Base-by-base conservation (phyloP, 805 yeast genomes). In the Hanseniaspora vineae region DNA sequence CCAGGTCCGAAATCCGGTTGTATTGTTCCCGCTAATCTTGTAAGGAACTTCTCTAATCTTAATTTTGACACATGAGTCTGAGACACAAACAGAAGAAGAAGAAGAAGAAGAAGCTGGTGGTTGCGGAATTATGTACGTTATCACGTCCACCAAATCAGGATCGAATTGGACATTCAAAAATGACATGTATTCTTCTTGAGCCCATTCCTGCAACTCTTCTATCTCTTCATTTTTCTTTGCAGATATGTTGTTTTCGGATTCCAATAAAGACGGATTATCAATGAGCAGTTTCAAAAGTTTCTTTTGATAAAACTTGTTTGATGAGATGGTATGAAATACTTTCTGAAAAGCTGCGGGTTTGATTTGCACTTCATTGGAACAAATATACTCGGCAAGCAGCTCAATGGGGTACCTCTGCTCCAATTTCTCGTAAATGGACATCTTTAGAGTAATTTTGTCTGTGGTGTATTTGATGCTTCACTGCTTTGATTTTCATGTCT, bases 1-100 rank as follows among this genome's bases (percentile, higher is more conserved):
- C 97, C 97, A 89, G 0, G 97, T 90, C 39, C 97, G 68, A 47
- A 78, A 65, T 0, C 97, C 97, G 0, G 97, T 90, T 1, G 95
- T 81, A 5, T 94, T 95, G n/a, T 66, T 59, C 1, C 85, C 86
- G 35, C 84, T 75, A 13, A 84, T 75, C 46, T 83, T 51, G 47
- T 72, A 68, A 0, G 89, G 90, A 0, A 77, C 70, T 55, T 84
- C 92, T 49, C 64, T 65, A 2, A 82, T 73, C 6, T 54, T 53
- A 1, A 73, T 58, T 0, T 45, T 45, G 1, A 51, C 43, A 1
- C 4, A 23, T 23, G 29, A 23, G 29, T 23, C 8, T 8, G 29
- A 23, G 29, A 8, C 29, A 23, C 29, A 23, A 23, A 23, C n/a
- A n/a, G n/a, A n/a, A n/a, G n/a, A n/a, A n/a, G 44, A 50, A 6